These are phyloP conservation scores for Sordariomycetes sp. DNA, from an alignment of 2,329 filamentous ascomycete species.

Conservation along the genomic window DNA sequence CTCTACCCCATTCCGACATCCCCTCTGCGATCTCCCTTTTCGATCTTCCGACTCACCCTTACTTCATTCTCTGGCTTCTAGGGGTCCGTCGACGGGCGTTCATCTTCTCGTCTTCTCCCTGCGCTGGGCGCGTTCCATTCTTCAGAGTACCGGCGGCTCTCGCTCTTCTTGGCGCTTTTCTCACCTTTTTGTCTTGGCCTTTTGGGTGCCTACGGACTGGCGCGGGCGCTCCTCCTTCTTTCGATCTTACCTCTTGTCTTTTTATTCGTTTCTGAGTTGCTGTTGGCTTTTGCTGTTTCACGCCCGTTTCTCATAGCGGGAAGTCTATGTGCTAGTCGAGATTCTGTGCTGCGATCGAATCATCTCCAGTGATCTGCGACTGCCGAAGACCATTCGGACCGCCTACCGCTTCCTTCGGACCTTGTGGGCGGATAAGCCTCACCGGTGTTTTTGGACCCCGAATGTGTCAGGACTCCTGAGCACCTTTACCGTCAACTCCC, in stretches of 20 bases:
- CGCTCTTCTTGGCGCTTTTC: background rate
- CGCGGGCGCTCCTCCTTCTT: background rate
- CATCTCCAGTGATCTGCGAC: background rate
- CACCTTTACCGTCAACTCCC: background rate
- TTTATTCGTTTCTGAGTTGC: background rate
- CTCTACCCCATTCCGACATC: background rate
- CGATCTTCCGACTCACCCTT: background rate
- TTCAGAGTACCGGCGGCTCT: background rate
- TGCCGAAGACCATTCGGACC: background rate
- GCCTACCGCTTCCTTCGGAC: background rate
- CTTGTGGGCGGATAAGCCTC: background rate
- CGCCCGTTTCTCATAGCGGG: background rate
- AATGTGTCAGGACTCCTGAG: background rate
- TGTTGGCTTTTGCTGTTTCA: background rate
- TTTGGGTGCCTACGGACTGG: background rate
- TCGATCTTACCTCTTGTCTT: background rate
- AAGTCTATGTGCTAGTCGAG: background rate
- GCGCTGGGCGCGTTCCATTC: background rate
- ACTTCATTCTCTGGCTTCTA: background rate
- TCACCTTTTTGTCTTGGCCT: background rate
- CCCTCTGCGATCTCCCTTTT: background rate
- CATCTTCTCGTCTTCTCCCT: background rate
- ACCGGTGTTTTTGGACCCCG: background rate
- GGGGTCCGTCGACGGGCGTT: background rate
- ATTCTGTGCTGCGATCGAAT: background rate